Conservation (phyloP, 2,329 filamentous ascomycete genomes). For the Phialemonium atrogriseum region DNA sequence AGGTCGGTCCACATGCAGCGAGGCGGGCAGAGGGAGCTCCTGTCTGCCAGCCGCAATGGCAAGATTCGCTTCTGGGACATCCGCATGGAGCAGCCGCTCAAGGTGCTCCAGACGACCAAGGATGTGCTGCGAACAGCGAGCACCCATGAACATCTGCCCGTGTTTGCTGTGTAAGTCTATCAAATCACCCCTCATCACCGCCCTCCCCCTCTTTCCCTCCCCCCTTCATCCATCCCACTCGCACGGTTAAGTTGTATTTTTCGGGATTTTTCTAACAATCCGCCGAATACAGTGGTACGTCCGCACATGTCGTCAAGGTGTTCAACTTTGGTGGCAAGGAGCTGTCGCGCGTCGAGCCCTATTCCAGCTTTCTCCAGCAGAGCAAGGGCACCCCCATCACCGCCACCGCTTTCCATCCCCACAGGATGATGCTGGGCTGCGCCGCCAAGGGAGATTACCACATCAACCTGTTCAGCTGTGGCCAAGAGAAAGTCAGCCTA, state of each 20-base stretch:
- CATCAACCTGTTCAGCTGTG: constrained; percentile 78
- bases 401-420: constrained; percentile 88
- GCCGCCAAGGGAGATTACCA: constrained; percentile 81
- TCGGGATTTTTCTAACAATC: constrained; percentile 20
- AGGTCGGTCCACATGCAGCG: constrained; percentile 95
- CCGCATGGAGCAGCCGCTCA: constrained; percentile 70
- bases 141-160: constrained; percentile 92
- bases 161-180: constrained; percentile 80
- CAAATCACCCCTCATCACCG: too few species aligned
- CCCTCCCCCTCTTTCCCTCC: constrained; percentile 2
- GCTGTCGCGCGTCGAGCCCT: constrained; percentile 79
- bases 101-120: constrained; percentile 64
- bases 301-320: constrained; percentile 78
- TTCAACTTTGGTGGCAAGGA: constrained; percentile 80
- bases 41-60: constrained; percentile 85
- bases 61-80: constrained; percentile 97
- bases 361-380: constrained; percentile 78
- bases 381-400: constrained; percentile 76
- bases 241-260: background rate
- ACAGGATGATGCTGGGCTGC: constrained; percentile 83
- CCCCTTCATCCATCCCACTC: background rate
- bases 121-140: constrained; percentile 77
- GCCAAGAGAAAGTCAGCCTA: constrained; percentile 33
- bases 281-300: constrained; percentile 67
- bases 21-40: constrained; percentile 82